Evolutionary conservation across 1,284 basidiomycete species (phyloP), one percentile per base, ranked within the genome.

Genomic region (Calocybe gambosa): DNA sequence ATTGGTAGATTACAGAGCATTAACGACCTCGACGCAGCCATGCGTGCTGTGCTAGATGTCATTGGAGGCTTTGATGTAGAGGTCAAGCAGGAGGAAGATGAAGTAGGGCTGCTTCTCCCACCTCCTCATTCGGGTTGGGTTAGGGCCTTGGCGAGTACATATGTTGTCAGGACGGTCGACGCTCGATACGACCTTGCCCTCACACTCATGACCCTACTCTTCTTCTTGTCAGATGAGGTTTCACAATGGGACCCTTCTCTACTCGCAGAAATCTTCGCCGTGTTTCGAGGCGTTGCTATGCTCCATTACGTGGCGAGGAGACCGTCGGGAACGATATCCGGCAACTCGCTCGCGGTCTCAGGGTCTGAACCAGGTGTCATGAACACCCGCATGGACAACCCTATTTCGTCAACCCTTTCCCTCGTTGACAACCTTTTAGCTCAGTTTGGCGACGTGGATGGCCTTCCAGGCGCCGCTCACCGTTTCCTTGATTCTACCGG

Each of bases 281-380:
- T 88, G n/a, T 89, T 85, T 57, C 75, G 87, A 25, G 84, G 84
- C 15, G 64, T 84, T 19, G 77, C 81, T 15, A 83, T 85, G 68
- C 64, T 88, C 20, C 81, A 78, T 23, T 74, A 73, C 49, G 67
- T 80, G 40, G 66, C 73, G 16, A 68, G 70, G 45, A 84, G 82
- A 58, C 77, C 85, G 46, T 74, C 74, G 20, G 76, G 71, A 9
- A 71, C 75, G 52, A 56, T 65, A 20, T 57, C 51, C 43, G 52
- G 50, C 37, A 38, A 44, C 35, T 51, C 52, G 23, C 47, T 60
- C 33, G 52, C 58, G 45, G 57, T 50, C 16, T 43, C 62, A 18
- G 65, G 68, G 16, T 45, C 58, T n/a, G 54, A 58, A 16, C 60
- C 66, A 36, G 84, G 88, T 45, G 85, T 87, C 51, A 74, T 89